A percentile compares a stretch with the other conserved stretches of the same genome.
These are phyloP conservation scores for Lentinula sp. DNA, from an alignment of 768 basidiomycete species.

Conservation along the genomic window DNA sequence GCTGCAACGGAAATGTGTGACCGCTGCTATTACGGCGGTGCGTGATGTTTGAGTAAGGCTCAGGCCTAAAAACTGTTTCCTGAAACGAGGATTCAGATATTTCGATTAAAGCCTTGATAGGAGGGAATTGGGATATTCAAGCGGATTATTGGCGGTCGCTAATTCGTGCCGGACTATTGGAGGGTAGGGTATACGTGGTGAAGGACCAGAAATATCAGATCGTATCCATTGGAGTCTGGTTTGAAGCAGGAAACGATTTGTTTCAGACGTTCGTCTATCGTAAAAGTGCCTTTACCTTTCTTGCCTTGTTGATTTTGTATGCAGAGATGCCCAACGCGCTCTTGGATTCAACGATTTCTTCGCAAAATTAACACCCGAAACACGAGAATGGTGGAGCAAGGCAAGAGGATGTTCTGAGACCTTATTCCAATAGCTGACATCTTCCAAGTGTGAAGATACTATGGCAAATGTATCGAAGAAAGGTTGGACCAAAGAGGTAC, in stretches of 20 bases:
- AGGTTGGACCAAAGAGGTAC: not conserved
- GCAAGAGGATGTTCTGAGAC: not conserved
- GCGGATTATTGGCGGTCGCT: not conserved
- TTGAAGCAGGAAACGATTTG: conserved; percentile 3
- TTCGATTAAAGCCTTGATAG: not conserved
- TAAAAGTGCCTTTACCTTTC: not conserved
- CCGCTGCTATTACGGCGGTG: no score
- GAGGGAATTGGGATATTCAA: not conserved
- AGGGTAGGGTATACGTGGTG: not conserved
- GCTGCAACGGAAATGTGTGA: no score
- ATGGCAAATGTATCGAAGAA: not conserved
- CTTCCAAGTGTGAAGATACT: not conserved
- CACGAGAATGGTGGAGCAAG: not conserved
- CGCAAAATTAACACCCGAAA: not conserved
- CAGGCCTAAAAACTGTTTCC: no score
- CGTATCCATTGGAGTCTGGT: not conserved
- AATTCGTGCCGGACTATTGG: not conserved
- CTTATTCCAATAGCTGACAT: not conserved
- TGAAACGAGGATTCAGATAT: not conserved
- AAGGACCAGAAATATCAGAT: not conserved
- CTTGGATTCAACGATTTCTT: conserved; percentile 3
- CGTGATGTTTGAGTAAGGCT: no score
- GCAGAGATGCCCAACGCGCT: not conserved
- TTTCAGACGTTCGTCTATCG: conserved; percentile 2
- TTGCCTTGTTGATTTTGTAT: not conserved